Base-by-base conservation (phyloP, 176 grass and related monocot genomes). In the Juncus effusus region DNA sequence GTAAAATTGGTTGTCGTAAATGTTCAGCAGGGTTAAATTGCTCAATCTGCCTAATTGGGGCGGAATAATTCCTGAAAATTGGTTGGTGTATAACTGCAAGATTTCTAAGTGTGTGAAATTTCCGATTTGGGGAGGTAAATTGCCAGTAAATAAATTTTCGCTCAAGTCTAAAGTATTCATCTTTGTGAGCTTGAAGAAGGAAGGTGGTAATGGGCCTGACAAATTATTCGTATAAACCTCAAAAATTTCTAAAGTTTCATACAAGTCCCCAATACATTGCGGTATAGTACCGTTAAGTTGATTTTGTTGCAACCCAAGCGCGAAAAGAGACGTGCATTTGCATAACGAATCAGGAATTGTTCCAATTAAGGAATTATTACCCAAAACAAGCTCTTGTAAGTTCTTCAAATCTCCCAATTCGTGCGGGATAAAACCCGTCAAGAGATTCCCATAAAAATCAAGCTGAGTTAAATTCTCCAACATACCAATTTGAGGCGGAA, bases 241-340 rank as follows among this genome's bases (percentile, higher is more conserved):
- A 36, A 96, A 41, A 3, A 59, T 60, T 49, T 42, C 12, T 3
- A 96, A 83, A 3, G 51, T 59, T 40, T 59, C 67, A 3, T 59
- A 55, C 10, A 96, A 3, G 3, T 91, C 63, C 0, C 93, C 93
- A 0, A 96, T 84, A 78, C 87, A 91, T 0, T 71, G 68, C 0
- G 93, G 93, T 53, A 96, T 19, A 2, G 53, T 13, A 8, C 87
- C 92, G 19, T 77, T 91, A 66, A 96, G 78, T 59, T 81, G 72
- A 73, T 96, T 96, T 38, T 0, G 3, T 2, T 14, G 3, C 5
- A 81, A 4, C n/a, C 14, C 80, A 5, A 96, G 2, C 28, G 47
- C 74, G 45, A 13, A 51, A 53, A 91, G 62, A 40, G 62, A 68
- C 0, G 92, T 85, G 72, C 87, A 88, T 56, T 81, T 74, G 87